Conservation (phyloP, 345 rosid species). For the Citrus maxima region DNA sequence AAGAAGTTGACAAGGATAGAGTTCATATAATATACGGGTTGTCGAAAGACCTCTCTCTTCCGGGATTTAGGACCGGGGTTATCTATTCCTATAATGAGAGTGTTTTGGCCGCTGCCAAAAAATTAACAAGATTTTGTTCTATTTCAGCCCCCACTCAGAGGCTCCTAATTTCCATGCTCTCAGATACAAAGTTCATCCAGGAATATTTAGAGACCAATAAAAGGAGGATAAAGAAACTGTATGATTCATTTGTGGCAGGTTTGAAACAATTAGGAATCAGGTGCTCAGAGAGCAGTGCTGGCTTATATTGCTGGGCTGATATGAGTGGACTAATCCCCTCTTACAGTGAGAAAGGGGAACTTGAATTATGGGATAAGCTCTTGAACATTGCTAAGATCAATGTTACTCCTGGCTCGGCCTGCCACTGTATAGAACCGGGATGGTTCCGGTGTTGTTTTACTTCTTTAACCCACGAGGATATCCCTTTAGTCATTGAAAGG, state of each 20-base stretch:
- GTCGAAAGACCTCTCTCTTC: slow-evolving; percentile 83
- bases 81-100: slow-evolving; percentile 67
- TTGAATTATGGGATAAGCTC: slow-evolving; percentile 73
- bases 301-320: slow-evolving; percentile 89
- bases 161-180: slow-evolving; percentile 70
- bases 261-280: slow-evolving; percentile 54
- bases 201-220: slow-evolving; percentile 54
- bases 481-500: slow-evolving; percentile 59
- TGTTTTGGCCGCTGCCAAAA: slow-evolving; percentile 65
- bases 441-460: slow-evolving; percentile 96
- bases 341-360: slow-evolving; percentile 83
- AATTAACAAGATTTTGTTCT: slow-evolving; percentile 69
- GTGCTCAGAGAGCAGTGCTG: slow-evolving; percentile 62
- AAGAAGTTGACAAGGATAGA: slow-evolving; percentile 67
- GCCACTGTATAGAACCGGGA: slow-evolving; percentile 93
- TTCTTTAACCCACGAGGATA: slow-evolving; percentile 53
- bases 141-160: slow-evolving; percentile 75
- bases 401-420: slow-evolving; percentile 83
- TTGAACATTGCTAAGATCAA: slow-evolving; percentile 74
- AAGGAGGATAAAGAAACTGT: slow-evolving; percentile 48
- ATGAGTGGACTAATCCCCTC: slow-evolving; percentile 69
- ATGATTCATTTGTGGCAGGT: slow-evolving; percentile 55
- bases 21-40: slow-evolving; percentile 83
- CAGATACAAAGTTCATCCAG: slow-evolving; percentile 56
- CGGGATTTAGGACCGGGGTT: slow-evolving; percentile 83